These are phyloP conservation scores for Grigorovia yakushimaensis DNA, from an alignment of 805 yeast species.

Conservation along the genomic window DNA sequence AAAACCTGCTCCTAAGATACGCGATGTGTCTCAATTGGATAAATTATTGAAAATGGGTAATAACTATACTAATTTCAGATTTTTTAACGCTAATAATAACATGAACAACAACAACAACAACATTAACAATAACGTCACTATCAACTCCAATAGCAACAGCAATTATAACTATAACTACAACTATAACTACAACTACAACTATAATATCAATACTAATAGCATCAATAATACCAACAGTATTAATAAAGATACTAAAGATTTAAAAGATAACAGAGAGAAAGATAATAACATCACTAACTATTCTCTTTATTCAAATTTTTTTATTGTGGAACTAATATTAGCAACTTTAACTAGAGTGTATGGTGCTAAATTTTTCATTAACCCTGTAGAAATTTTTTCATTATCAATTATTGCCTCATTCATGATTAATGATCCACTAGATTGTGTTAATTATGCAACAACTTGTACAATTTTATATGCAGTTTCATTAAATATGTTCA, in stretches of 20 bases:
- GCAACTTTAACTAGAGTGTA: conserved; percentile 17
- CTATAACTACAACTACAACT: not conserved
- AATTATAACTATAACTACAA: not conserved
- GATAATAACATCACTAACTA: not conserved
- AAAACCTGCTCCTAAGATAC: conserved; percentile 17
- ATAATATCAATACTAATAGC: not conserved
- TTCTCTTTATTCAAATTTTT: not conserved
- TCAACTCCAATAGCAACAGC: not conserved
- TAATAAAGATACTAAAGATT: not conserved
- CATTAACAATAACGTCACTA: not conserved
- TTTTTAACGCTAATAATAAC: not conserved
- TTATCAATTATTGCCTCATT: conserved; percentile 25
- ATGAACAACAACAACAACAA: not conserved
- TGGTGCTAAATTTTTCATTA: conserved; percentile 14
- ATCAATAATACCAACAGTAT: too few relatives aligned
- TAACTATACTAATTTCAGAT: not conserved
- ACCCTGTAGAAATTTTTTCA: conserved; percentile 22
- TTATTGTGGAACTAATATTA: conserved; percentile 4
- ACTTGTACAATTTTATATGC: conserved; percentile 24
- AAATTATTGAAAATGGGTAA: not conserved
- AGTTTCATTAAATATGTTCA: conserved; percentile 11
- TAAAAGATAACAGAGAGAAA: not conserved
- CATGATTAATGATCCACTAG: conserved; percentile 25
- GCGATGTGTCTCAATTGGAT: conserved; percentile 11
- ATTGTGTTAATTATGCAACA: conserved; percentile 22